Percentiles rank a stretch among this genome's conserved stretches.
These are phyloP conservation scores for Lactifluus pinguis DNA, from an alignment of 768 basidiomycete species.

Conservation along the genomic window DNA sequence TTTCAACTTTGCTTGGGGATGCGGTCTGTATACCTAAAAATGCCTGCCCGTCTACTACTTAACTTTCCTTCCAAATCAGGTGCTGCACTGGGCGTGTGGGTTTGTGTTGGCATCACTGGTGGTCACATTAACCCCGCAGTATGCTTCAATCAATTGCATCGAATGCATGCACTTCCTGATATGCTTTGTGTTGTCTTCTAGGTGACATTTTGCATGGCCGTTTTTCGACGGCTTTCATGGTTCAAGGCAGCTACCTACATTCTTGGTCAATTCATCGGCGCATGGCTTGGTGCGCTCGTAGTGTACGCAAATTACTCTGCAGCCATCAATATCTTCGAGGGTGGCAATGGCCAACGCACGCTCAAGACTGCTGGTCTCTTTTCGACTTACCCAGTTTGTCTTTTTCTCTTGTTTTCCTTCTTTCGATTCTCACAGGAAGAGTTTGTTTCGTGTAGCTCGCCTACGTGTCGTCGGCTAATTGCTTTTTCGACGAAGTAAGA, in stretches of 20 bases:
- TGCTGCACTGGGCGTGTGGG: constrained; percentile 60
- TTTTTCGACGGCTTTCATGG: constrained; percentile 70
- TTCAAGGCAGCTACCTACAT: constrained; percentile 67
- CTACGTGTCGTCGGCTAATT: constrained; percentile 35
- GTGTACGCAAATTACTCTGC: constrained; percentile 58
- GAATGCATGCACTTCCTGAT: neutral
- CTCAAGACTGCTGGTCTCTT: constrained; percentile 50
- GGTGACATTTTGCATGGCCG: constrained; percentile 63
- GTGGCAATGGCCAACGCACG: constrained; percentile 45
- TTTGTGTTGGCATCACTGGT: constrained; percentile 56
- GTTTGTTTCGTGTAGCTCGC: constrained; percentile 22
- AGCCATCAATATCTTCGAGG: constrained; percentile 57
- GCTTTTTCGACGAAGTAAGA: constrained; percentile 38
- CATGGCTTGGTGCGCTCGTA: constrained; percentile 45
- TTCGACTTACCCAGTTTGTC: constrained; percentile 54
- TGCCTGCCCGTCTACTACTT: neutral
- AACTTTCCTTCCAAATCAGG: constrained; percentile 26
- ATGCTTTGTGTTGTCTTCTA: constrained; percentile 19
- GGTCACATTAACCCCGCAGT: constrained; percentile 44
- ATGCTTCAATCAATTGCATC: neutral
- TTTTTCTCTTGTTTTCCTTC: constrained; percentile 2
- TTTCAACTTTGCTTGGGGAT: constrained; percentile 19
- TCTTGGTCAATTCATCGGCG: constrained; percentile 54
- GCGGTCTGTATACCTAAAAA: constrained; percentile 10
- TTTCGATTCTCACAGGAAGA: neutral